Evolutionary conservation across 1,139 yeast species (phyloP).

Genomic region (Meyerozyma carpophila): DNA sequence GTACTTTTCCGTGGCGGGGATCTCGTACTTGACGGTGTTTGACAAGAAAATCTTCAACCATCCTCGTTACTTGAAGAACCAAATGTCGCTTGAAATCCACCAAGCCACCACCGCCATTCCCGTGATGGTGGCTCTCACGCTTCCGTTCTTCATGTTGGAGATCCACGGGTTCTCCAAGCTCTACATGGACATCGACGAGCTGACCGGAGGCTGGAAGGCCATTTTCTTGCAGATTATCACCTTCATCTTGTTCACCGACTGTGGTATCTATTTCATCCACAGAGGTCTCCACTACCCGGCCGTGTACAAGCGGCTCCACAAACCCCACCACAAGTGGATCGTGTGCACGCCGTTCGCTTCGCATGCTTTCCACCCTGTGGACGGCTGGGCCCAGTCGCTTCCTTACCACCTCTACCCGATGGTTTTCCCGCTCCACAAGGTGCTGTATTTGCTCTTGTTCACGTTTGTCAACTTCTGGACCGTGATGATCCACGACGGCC

Average conservation of each 20-base stretch:
- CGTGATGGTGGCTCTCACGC: conserved; percentile 75
- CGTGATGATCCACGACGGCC: conserved; percentile 97
- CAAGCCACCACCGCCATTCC: conserved; percentile 84
- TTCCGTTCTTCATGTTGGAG: conserved; percentile 85
- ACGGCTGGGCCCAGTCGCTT: conserved; percentile 86
- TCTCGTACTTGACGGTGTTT: conserved; percentile 72
- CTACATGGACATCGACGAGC: conserved; percentile 58
- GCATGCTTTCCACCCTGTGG: conserved; percentile 98
- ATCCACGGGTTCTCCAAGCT: conserved; percentile 77
- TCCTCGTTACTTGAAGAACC: conserved; percentile 92
- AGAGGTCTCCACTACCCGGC: conserved; percentile 89
- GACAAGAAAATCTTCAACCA: conserved; percentile 90
- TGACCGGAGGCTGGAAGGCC: conserved; percentile 67
- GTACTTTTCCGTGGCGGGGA: conserved; percentile 69
- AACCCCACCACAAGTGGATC: conserved; percentile 99
- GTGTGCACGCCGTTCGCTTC: conserved; percentile 98
- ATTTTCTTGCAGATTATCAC: conserved; percentile 62
- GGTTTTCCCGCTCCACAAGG: conserved; percentile 86
- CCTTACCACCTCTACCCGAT: conserved; percentile 93
- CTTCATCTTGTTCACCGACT: conserved; percentile 88
- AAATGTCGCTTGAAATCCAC: conserved; percentile 73
- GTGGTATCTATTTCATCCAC: conserved; percentile 86
- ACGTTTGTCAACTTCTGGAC: conserved; percentile 96
- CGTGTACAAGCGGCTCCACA: conserved; percentile 81
- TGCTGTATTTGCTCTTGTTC: conserved; percentile 73